Percentiles rank a stretch among this genome's conserved stretches.
Conservation (phyloP, 768 basidiomycete genomes). For the Cystobasidium onofrii region DNA sequence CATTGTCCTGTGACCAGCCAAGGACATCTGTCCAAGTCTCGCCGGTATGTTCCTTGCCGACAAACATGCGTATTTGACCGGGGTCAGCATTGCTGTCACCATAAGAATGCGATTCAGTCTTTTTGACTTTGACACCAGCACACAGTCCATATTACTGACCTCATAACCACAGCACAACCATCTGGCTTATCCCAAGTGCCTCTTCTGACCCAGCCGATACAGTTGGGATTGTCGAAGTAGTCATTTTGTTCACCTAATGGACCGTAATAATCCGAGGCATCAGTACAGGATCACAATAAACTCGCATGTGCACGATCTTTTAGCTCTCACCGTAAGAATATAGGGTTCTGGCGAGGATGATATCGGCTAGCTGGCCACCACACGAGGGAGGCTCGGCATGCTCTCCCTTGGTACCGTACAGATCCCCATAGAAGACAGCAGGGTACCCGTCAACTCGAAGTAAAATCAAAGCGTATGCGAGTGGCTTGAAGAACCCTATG, state of each 20-base stretch:
- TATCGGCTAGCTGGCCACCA: constrained; percentile 47
- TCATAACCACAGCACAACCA: constrained; percentile 45
- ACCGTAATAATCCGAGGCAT: too few relatives aligned
- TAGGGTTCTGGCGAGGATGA: constrained; percentile 40
- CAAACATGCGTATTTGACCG: constrained; percentile 23
- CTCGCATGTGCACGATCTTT: not conserved
- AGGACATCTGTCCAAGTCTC: constrained; percentile 51
- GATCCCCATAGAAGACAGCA: constrained; percentile 44
- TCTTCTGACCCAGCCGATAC: constrained; percentile 48
- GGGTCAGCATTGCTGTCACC: not conserved
- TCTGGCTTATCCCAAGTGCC: constrained; percentile 46
- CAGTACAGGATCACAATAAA: too few relatives aligned
- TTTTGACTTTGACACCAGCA: too few relatives aligned
- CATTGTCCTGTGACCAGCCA: constrained; percentile 49
- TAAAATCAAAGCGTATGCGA: constrained; percentile 49
- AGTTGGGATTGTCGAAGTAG: constrained; percentile 48
- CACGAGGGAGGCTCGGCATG: constrained; percentile 45
- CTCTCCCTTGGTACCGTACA: constrained; percentile 47
- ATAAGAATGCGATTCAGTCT: too few relatives aligned
- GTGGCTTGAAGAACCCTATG: constrained; percentile 43
- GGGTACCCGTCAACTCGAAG: constrained; percentile 49
- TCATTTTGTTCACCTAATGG: constrained; percentile 44
- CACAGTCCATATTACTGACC: too few relatives aligned
- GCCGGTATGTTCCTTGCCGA: constrained; percentile 47
- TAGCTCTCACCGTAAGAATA: constrained; percentile 46